These are phyloP conservation scores for Colletotrichum lentis DNA, from an alignment of 2,329 filamentous ascomycete species.

Conservation along the genomic window DNA sequence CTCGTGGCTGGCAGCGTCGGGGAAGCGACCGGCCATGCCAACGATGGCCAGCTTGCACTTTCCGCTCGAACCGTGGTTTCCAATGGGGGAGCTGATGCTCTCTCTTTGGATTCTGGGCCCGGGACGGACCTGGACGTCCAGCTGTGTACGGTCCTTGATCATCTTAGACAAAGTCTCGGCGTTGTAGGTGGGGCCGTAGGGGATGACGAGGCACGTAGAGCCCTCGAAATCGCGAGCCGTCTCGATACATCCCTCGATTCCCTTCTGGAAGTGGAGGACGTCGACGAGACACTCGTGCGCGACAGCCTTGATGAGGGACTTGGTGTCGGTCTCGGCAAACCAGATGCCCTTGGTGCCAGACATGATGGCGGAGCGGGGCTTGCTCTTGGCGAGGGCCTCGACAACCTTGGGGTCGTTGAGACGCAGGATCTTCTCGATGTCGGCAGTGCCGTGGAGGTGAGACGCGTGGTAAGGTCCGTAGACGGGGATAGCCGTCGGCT, in stretches of 20 bases:
- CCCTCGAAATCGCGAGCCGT: constrained; percentile 52
- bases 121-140: constrained; percentile 53
- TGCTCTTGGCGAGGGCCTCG: constrained; percentile 52
- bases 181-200: constrained; percentile 60
- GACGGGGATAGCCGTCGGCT: constrained; percentile 60
- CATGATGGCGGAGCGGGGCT: constrained; percentile 59
- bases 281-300: constrained; percentile 61
- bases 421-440: constrained; percentile 57
- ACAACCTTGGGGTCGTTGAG: constrained; percentile 52
- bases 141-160: constrained; percentile 52
- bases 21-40: constrained; percentile 62
- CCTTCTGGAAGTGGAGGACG: constrained; percentile 57
- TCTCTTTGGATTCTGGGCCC: constrained; percentile 48
- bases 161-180: constrained; percentile 56
- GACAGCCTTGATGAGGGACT: constrained; percentile 53
- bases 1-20: constrained; percentile 51
- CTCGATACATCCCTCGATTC: constrained; percentile 57
- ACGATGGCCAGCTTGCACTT: constrained; percentile 83
- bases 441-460: constrained; percentile 57
- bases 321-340: constrained; percentile 52
- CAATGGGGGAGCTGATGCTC: constrained; percentile 49
- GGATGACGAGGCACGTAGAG: constrained; percentile 55
- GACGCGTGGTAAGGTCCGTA: constrained; percentile 66
- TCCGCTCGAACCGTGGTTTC: constrained; percentile 57
- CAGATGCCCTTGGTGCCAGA: constrained; percentile 58